Evolutionary conservation across 441 rosid genomes (phyloP).

Genomic region (Erodium moschatum): DNA sequence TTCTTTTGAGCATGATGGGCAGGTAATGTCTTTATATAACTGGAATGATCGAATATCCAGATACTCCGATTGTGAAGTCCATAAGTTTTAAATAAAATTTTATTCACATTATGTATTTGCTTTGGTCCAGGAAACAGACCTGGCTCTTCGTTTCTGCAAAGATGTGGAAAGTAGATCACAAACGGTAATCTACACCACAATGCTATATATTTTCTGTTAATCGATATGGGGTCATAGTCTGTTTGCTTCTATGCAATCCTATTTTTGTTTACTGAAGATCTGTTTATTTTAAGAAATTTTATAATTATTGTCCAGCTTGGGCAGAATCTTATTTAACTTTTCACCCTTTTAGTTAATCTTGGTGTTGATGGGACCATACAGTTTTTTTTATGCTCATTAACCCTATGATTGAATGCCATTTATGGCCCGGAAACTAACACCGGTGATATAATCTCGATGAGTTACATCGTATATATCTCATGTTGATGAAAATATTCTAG

Average conservation of each 20-base stretch:
- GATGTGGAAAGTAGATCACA: slow-evolving; percentile 82
- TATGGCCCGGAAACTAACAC: neutral
- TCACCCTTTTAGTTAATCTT: neutral
- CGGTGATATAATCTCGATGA: neutral
- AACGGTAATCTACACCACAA: slow-evolving; percentile 37
- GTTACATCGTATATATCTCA: neutral
- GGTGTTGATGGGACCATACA: neutral
- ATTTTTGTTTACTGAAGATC: neutral
- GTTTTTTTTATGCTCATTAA: neutral
- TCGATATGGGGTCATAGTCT: neutral
- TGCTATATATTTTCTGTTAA: slow-evolving; percentile 7
- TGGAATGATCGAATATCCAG: neutral
- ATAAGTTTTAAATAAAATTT: slow-evolving; percentile 6
- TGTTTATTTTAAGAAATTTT: neutral
- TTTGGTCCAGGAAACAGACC: slow-evolving; percentile 49
- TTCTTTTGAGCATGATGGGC: slow-evolving; percentile 44
- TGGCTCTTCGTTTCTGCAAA: slow-evolving; percentile 78
- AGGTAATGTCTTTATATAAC: slow-evolving; percentile 35
- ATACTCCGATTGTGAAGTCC: neutral
- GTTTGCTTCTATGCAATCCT: neutral
- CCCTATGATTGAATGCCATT: neutral
- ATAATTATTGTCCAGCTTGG: neutral
- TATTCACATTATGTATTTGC: slow-evolving; percentile 9
- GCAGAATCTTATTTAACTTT: neutral
- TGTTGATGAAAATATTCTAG: neutral